These are phyloP conservation scores for Bullera alba DNA, from an alignment of 768 basidiomycete species.

Conservation along the genomic window DNA sequence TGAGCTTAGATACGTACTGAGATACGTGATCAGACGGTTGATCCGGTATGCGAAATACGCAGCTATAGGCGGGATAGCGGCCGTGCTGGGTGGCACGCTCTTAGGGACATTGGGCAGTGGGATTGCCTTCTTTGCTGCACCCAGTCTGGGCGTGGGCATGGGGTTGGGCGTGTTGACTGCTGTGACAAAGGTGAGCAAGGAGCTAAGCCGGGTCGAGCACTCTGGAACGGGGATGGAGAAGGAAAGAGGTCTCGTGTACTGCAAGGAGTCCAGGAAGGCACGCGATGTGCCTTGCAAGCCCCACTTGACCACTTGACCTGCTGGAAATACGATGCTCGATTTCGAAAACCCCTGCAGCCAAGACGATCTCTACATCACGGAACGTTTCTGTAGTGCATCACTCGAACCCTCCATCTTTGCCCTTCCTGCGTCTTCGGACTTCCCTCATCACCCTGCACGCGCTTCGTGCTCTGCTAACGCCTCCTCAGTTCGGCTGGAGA, in stretches of 20 bases:
- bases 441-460: background rate
- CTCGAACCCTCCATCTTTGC: no score
- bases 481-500: slow-evolving; percentile 37
- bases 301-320: no score
- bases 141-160: slow-evolving; percentile 27
- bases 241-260: no score
- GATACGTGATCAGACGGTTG: slow-evolving; percentile 26
- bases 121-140: slow-evolving; percentile 39
- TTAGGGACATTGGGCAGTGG: slow-evolving; percentile 35
- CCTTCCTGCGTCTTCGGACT: no score
- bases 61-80: slow-evolving; percentile 23
- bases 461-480: background rate
- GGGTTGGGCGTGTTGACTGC: slow-evolving; percentile 33
- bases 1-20: slow-evolving; percentile 26
- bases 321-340: no score
- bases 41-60: slow-evolving; percentile 41
- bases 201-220: no score
- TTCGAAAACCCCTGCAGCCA: no score
- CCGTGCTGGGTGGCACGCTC: slow-evolving; percentile 22
- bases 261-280: no score
- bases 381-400: no score
- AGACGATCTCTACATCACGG: no score
- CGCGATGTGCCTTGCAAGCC: no score
- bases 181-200: slow-evolving; percentile 24
- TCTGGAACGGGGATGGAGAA: no score